phyloP scores from a whole-genome alignment of 2,329 filamentous ascomycete genomes.

The Fusarium dlaminii region DNA sequence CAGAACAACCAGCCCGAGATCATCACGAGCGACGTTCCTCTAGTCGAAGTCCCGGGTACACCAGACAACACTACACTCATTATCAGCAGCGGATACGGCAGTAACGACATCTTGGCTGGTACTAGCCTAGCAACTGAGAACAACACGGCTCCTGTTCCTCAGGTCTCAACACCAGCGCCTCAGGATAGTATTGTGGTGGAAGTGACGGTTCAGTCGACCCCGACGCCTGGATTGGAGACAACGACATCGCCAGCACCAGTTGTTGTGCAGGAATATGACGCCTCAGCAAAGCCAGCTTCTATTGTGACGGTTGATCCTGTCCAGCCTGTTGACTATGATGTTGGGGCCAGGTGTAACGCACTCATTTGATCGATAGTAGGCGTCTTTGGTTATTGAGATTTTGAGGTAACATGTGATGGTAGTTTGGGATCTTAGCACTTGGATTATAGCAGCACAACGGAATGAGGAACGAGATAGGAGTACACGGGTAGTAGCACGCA shows the following conservation, averaged over 20 bases:
- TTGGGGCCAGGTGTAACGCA: background rate
- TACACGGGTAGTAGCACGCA: background rate
- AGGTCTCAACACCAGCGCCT: background rate
- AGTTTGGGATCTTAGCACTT: background rate
- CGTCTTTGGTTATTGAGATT: background rate
- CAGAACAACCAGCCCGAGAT: conserved; percentile 31
- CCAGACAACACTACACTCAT: background rate
- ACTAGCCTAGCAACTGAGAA: background rate
- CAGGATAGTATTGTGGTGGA: background rate
- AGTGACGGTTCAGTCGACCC: background rate
- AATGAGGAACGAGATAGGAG: background rate
- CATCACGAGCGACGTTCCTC: conserved; percentile 17
- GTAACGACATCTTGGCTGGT: conserved; percentile 1
- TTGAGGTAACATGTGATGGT: background rate
- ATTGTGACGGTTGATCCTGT: background rate
- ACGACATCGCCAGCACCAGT: background rate
- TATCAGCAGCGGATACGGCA: background rate
- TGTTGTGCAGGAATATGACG: background rate
- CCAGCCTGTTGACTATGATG: background rate
- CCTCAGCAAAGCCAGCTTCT: background rate
- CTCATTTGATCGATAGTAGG: background rate
- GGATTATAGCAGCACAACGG: background rate
- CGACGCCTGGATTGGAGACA: background rate
- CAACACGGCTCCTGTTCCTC: background rate
- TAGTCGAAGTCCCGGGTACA: background rate